A percentile compares a stretch with the other conserved stretches of the same genome.
These are phyloP conservation scores for Eimeria tenella DNA, from an alignment of 169 alveolate genomes.

Conservation along the genomic window DNA sequence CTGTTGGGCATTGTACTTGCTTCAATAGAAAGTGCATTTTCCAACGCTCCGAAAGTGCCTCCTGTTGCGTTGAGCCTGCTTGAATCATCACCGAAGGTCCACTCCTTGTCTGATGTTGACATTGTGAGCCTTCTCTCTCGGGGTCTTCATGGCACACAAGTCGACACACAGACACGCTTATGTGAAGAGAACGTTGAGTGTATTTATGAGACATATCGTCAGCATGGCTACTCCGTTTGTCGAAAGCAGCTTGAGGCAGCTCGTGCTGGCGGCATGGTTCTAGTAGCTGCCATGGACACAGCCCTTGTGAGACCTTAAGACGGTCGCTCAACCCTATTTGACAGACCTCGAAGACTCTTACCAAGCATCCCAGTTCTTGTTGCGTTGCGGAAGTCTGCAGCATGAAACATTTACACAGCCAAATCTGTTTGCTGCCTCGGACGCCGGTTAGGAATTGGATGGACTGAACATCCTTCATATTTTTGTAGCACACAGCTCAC, in stretches of 20 bases:
- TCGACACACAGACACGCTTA: background rate
- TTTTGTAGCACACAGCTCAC: background rate
- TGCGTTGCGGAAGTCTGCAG: background rate
- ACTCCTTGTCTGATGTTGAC: background rate
- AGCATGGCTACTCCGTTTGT: background rate
- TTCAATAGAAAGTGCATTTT: background rate
- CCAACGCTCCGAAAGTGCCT: background rate
- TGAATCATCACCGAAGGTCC: background rate
- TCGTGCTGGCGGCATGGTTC: slow-evolving; percentile 22
- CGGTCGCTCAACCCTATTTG: background rate
- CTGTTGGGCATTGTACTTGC: slow-evolving; percentile 47
- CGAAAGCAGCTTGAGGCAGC: slow-evolving; percentile 32
- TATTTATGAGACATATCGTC: background rate
- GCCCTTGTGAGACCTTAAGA: background rate
- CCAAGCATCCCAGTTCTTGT: background rate
- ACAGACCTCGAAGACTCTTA: background rate
- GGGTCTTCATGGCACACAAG: background rate
- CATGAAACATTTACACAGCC: background rate
- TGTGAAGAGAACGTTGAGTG: background rate
- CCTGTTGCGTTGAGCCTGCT: background rate
- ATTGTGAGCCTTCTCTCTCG: background rate
- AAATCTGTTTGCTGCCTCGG: background rate
- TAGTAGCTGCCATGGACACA: background rate
- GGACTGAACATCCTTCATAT: background rate
- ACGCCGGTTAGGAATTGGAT: background rate